Evolutionary conservation across 2,329 filamentous ascomycete genomes (phyloP).

Genomic region (Sphaerulina musiva): DNA sequence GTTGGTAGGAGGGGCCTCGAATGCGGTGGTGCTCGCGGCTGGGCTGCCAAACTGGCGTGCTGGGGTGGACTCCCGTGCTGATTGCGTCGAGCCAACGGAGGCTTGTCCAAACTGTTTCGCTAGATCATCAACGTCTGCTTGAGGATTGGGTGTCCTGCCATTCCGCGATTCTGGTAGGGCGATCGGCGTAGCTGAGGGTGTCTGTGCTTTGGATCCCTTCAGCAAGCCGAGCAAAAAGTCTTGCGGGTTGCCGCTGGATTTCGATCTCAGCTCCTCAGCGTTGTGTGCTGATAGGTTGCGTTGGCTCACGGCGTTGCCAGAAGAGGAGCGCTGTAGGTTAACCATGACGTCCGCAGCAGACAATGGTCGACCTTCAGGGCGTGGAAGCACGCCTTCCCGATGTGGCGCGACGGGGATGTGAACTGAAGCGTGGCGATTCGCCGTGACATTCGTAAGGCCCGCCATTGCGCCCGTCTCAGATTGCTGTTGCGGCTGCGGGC

Average conservation of each 20-base stretch:
- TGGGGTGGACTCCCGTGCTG: conserved; percentile 24
- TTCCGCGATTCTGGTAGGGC: conserved; percentile 26
- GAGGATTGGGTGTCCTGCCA: conserved; percentile 13
- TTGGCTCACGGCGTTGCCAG: conserved; percentile 27
- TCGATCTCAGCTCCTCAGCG: conserved; percentile 26
- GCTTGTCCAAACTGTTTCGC: conserved; percentile 42
- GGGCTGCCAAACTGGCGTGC: conserved; percentile 29
- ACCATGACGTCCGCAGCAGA: conserved; percentile 55
- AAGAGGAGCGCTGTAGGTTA: conserved; percentile 47
- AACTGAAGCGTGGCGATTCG: conserved; percentile 17
- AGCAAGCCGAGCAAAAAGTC: conserved; percentile 80
- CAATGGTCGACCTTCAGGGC: conserved; percentile 28
- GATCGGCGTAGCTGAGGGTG: conserved; percentile 31
- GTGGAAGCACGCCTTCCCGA: conserved; percentile 14
- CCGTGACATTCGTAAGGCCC: conserved; percentile 33
- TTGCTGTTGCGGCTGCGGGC: conserved; percentile 25
- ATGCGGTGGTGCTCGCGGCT: conserved; percentile 30
- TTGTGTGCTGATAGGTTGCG: conserved; percentile 28
- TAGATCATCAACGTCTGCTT: conserved; percentile 36
- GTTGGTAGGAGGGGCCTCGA: conserved; percentile 36
- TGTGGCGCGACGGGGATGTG: conserved; percentile 17
- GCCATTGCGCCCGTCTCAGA: conserved; percentile 32
- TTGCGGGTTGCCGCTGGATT: conserved; percentile 43
- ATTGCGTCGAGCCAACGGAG: conserved; percentile 35
- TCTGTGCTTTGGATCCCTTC: conserved; percentile 52